Conservation (phyloP, 2,329 filamentous ascomycete species). For the Colletotrichum sp. region DNA sequence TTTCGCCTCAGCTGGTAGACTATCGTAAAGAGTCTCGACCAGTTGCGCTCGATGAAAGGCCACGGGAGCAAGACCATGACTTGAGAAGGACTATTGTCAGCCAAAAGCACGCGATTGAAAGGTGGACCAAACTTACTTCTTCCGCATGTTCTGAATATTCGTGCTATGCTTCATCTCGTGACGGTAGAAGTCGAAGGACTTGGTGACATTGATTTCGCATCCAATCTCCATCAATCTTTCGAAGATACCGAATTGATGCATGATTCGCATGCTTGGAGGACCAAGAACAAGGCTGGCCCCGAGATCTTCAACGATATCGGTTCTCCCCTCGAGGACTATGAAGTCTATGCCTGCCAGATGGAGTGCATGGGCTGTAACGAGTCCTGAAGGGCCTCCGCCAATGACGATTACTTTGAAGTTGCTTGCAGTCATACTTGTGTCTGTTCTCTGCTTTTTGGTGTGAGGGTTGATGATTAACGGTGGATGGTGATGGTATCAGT, state of each 20-base stretch:
- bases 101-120: neutral
- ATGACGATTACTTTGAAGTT: constrained; percentile 33
- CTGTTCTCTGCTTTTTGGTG: neutral
- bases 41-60: constrained; percentile 40
- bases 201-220: neutral
- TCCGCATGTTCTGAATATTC: neutral
- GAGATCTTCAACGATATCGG: constrained; percentile 25
- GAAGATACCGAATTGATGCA: constrained; percentile 34
- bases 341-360: constrained; percentile 37
- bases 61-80: constrained; percentile 26
- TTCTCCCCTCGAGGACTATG: constrained; percentile 34
- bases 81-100: neutral
- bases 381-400: constrained; percentile 33
- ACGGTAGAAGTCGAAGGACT: neutral
- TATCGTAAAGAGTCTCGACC: constrained; percentile 33
- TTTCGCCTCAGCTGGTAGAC: constrained; percentile 29
- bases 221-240: neutral
- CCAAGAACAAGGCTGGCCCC: constrained; percentile 32
- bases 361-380: constrained; percentile 33
- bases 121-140: neutral
- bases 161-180: neutral
- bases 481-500: neutral
- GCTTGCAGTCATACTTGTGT: constrained; percentile 28
- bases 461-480: neutral
- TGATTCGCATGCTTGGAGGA: constrained; percentile 28